These are phyloP conservation scores for Botrytis porri DNA, from an alignment of 2,329 filamentous ascomycete genomes.

Conservation along the genomic window DNA sequence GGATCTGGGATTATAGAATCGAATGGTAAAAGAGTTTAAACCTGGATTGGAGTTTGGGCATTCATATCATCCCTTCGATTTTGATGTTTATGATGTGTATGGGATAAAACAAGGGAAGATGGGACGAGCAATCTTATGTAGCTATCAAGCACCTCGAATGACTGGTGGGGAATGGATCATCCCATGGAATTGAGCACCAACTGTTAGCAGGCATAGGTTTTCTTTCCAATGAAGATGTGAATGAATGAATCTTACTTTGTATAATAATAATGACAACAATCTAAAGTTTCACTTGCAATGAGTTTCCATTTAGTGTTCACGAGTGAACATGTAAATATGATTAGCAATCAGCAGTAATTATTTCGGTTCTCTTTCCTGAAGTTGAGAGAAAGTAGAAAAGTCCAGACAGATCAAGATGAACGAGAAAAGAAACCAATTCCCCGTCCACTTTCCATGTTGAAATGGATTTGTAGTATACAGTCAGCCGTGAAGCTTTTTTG, in stretches of 20 bases:
- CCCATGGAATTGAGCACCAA: neutral
- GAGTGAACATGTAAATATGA: neutral
- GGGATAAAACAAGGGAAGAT: neutral
- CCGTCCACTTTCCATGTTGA: neutral
- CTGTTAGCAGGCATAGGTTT: fast-evolving
- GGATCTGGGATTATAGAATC: neutral
- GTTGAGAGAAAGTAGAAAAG: neutral
- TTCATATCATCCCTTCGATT: neutral
- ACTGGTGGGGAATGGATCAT: neutral
- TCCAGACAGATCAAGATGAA: neutral
- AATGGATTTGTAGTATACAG: fast-evolving
- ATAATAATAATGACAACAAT: neutral
- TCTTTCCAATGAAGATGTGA: neutral
- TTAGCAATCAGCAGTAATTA: neutral
- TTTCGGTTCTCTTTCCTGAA: neutral
- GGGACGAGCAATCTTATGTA: neutral
- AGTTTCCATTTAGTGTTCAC: neutral
- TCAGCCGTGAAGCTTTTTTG: neutral
- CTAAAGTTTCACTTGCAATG: neutral
- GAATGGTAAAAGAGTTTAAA: neutral
- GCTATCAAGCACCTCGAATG: neutral
- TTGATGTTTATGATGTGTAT: neutral
- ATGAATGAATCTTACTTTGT: neutral
- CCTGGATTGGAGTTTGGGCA: neutral
- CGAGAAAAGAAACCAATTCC: too few species aligned